Evolutionary conservation across 441 rosid species (phyloP).

Genomic region (Hura crepitans): DNA sequence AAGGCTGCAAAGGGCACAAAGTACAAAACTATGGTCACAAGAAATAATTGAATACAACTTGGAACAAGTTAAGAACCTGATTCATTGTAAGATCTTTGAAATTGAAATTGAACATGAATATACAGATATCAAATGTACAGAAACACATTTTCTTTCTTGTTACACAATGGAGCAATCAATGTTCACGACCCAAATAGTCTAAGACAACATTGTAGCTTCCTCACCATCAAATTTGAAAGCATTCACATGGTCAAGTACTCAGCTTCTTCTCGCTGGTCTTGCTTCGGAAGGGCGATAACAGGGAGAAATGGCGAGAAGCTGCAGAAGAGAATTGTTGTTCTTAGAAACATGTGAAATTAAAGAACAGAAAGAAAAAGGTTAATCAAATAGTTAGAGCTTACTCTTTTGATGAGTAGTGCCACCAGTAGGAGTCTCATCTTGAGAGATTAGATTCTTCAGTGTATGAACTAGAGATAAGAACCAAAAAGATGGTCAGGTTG

Average conservation of each 20-base stretch:
- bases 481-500: constrained; percentile 27
- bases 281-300: constrained; percentile 83
- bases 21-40: background rate
- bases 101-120: constrained; percentile 20
- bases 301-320: constrained; percentile 84
- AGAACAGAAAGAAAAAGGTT: background rate
- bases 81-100: constrained; percentile 3
- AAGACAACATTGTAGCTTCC: constrained; percentile 20
- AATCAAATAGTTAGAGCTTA: constrained; percentile 33
- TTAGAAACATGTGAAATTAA: constrained; percentile 5
- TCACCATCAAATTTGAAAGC: constrained; percentile 14
- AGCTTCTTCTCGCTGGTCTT: constrained; percentile 63
- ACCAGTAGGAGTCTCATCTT: constrained; percentile 66
- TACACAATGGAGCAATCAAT: constrained; percentile 4
- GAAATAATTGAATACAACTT: background rate
- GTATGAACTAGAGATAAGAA: constrained; percentile 54
- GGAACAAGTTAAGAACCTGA: background rate
- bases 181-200: constrained; percentile 19
- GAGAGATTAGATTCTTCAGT: constrained; percentile 79
- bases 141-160: background rate
- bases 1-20: background rate
- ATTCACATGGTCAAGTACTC: constrained; percentile 28
- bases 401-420: constrained; percentile 56
- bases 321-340: constrained; percentile 20
- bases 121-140: constrained; percentile 20